phyloP scores from a whole-genome alignment of 495 filamentous ascomycete genomes.

The Lineolata rhizophorae region DNA sequence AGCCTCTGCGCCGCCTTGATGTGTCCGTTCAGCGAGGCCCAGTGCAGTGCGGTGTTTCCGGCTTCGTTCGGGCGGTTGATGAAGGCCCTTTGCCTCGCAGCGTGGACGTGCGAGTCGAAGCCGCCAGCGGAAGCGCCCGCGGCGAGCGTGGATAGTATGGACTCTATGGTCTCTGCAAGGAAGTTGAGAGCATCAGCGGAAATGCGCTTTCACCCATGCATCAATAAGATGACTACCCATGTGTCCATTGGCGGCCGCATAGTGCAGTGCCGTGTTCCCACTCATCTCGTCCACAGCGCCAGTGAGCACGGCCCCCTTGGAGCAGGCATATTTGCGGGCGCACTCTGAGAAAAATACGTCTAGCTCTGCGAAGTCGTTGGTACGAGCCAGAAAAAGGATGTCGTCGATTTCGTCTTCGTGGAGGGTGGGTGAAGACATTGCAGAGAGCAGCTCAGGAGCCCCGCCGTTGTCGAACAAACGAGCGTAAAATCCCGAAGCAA shows the following conservation, averaged over 20 bases:
- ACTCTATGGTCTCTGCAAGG: slow-evolving; percentile 13
- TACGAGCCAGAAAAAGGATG: slow-evolving; percentile 63
- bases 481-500: too few species aligned
- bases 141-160: too few species aligned
- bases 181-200: slow-evolving; percentile 6
- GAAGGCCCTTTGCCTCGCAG: slow-evolving; percentile 1
- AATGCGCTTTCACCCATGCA: slow-evolving; percentile 1
- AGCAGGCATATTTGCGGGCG: slow-evolving; percentile 27
- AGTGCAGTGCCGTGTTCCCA: slow-evolving; percentile 60
- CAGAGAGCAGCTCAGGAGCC: too few species aligned
- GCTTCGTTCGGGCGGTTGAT: slow-evolving; percentile 51
- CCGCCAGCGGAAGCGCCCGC: too few species aligned
- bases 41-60: slow-evolving; percentile 81
- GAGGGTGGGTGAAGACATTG: too few species aligned
- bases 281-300: slow-evolving; percentile 46
- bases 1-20: slow-evolving; percentile 57
- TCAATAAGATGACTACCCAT: slow-evolving; percentile 24
- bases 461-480: too few species aligned
- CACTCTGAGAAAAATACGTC: slow-evolving; percentile 33
- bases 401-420: slow-evolving; percentile 67
- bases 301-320: slow-evolving; percentile 33
- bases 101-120: too few species aligned
- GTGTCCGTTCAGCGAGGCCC: slow-evolving; percentile 78
- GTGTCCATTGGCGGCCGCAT: slow-evolving; percentile 77
- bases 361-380: slow-evolving; percentile 50